Base-by-base conservation (phyloP, 352 stramenopile genomes). In the Pythium guiyangense region DNA sequence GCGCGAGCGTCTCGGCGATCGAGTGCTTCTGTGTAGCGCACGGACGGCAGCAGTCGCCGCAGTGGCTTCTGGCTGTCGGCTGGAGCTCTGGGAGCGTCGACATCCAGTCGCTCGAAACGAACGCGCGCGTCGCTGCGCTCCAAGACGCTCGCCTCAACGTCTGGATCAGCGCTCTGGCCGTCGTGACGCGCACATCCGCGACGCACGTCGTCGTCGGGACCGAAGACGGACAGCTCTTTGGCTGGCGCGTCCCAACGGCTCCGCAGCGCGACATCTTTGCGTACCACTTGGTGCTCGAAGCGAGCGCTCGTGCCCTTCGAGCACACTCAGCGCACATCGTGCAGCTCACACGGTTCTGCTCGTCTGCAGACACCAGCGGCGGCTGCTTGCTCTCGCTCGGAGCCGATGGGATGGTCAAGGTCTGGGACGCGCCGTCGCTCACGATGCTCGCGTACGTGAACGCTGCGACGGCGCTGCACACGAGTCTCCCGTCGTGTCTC, bases 331-430 rank as follows among this genome's bases (percentile, higher is more conserved):
- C 73, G 0, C 75, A 88, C 17, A 59, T 90, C 12, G 64, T 84
- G 48, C 74, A 84, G 50, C 18, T 79, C 1, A 17, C 53, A 4
- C 12, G 17, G 14, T 20, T 73, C 8, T 11, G 66, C 45, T 22
- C 46, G 15, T 35, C 31, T 9, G 11, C 9, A 11, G 31, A 35
- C 6, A 9, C 31, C 11, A 10, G 31, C 3, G 42, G 40, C 27
- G 22, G 10, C 39, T 6, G 29, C 0, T 17, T 88, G 10, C 34
- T 70, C 1, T 86, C 80, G 3, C 46, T 87, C 34, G 72, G 69
- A 59, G 72, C 73, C 5, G 77, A 82, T 37, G 77, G 77, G 6
- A 77, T 86, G 40, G 27, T 87, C 34, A 90, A 88, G 52, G 26
- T 88, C 8, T 90, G 80, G 80, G 47, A 59, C n/a, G 26, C 74